Conservation (phyloP, 2,329 filamentous ascomycete genomes). For the Fusarium incarnatum region DNA sequence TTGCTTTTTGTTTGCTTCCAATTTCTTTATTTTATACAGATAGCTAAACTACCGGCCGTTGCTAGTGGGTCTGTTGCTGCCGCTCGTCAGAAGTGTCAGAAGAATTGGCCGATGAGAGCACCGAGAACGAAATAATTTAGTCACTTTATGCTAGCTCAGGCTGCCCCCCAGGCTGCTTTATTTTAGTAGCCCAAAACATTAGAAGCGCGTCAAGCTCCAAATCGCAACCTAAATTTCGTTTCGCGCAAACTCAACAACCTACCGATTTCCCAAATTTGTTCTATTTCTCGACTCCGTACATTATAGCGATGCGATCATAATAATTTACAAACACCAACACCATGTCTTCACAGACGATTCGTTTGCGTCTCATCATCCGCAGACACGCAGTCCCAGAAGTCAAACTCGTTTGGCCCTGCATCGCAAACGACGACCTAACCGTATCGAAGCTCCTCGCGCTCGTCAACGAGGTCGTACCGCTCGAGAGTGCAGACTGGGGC, state of each 20-base stretch:
- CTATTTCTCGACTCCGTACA: neutral
- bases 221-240: conserved; percentile 20
- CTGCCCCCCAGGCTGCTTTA: neutral
- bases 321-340: neutral
- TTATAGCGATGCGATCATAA: conserved; percentile 35
- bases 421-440: conserved; percentile 70
- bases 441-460: conserved; percentile 81
- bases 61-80: conserved; percentile 12
- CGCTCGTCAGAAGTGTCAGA: neutral
- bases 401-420: conserved; percentile 77
- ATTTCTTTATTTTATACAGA: neutral
- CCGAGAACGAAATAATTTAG: neutral
- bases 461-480: conserved; percentile 82
- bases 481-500: conserved; percentile 85
- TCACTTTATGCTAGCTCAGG: neutral
- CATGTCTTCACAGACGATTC: conserved; percentile 62
- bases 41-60: neutral
- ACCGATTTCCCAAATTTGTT: neutral
- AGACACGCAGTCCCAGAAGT: conserved; percentile 79
- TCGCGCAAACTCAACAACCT: conserved; percentile 8
- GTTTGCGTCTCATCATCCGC: conserved; percentile 78
- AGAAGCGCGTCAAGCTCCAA: conserved; percentile 33
- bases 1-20: neutral
- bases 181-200: neutral
- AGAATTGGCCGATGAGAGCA: neutral